Base-by-base conservation (phyloP, 805 yeast species). In the Metschnikowia proteae region DNA sequence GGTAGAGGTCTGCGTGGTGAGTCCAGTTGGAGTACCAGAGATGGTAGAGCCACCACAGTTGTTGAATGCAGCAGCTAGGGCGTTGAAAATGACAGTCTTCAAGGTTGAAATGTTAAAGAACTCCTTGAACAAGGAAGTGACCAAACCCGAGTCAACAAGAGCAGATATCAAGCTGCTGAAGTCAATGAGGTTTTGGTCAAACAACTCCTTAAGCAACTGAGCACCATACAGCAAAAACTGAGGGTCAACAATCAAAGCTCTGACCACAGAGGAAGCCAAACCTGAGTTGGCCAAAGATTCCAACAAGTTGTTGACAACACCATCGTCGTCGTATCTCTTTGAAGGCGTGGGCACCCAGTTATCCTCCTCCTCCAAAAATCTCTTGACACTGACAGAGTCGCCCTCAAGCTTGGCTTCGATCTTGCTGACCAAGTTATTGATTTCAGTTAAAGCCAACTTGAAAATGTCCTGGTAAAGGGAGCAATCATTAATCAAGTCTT, bases 271-370 rank as follows among this genome's bases (percentile, higher is more conserved):
- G 22, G 61, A 51, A 36, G 74, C 75, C 58, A 72, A 69, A 38
- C 76, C 76, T 23, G 76, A 71, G 38, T 65, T 53, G 59, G 70
- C 70, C 59, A 72, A 69, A 1, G 77, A 71, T 57, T 70, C 74
- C 70, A 72, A 63, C 56, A 72, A 68, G 45, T 65, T 58, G 46
- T 67, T 59, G 41, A 72, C 58, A 33, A 67, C 52, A 7, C 49
- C 53, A 32, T 54, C 49, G 9, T 48, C 57, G 32, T 51, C 51
- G 57, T 49, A 51, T 45, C 59, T 51, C 50, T 51, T 55, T 9
- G 34, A 43, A 27, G 47, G 45, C 5, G 40, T 40, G 9, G 43
- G 23, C 8, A 30, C 30, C 26, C 48, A 41, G 22, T 31, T 32
- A 11, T 47, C 52, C 8, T 43, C 55, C 36, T 35, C 44, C 30